Conservation (phyloP, 164 flowering plant species). For the Cinnamomum micranthum region DNA sequence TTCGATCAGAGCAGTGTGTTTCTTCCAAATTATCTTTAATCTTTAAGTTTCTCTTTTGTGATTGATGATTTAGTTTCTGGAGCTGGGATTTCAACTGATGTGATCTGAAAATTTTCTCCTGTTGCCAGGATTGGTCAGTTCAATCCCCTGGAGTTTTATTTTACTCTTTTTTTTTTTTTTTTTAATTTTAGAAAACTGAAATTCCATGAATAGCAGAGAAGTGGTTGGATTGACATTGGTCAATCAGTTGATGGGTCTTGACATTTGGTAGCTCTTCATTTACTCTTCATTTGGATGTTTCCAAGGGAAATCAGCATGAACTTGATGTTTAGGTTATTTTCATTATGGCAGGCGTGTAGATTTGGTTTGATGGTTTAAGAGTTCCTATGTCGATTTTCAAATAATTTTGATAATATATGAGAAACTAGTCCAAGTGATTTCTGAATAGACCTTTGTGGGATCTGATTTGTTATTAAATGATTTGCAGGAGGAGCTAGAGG, state of each 20-base stretch:
- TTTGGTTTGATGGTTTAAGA: neutral
- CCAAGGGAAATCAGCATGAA: neutral
- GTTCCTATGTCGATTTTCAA: neutral
- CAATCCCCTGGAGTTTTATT: neutral
- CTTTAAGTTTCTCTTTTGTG: neutral
- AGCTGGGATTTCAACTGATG: neutral
- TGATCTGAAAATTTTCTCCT: neutral
- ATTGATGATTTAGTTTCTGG: neutral
- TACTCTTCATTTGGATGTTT: neutral
- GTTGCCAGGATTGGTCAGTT: neutral
- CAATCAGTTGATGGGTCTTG: neutral
- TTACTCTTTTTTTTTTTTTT: neutral
- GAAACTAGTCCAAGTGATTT: neutral
- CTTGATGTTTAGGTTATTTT: neutral
- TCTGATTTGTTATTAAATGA: conserved; percentile 11
- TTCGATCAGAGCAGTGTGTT: too few species aligned
- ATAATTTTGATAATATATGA: neutral
- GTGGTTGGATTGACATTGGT: neutral
- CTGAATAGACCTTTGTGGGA: conserved; percentile 4
- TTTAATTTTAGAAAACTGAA: neutral
- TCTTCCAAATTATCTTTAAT: too few species aligned
- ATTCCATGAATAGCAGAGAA: neutral
- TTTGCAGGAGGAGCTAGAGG: conserved; percentile 81
- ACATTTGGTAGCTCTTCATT: neutral
- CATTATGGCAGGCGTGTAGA: too few species aligned